phyloP scores from a whole-genome alignment of 2,329 filamentous ascomycete genomes.

The Colletotrichum limetticola region DNA sequence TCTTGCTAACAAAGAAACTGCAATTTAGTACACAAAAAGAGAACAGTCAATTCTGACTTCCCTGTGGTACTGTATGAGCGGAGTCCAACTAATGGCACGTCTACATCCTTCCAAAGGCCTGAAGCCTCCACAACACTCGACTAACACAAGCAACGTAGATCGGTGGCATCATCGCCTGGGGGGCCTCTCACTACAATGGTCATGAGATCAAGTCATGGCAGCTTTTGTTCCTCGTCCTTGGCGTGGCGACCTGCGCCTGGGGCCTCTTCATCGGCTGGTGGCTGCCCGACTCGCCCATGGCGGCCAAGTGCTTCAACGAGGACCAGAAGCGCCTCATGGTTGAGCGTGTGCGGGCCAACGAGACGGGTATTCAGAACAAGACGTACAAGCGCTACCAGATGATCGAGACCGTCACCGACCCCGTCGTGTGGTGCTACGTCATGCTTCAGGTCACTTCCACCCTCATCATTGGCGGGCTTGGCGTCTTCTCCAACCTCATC shows the following conservation, averaged over 20 bases:
- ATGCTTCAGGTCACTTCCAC: slow-evolving; percentile 70
- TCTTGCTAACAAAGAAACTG: background rate
- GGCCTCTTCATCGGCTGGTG: slow-evolving; percentile 68
- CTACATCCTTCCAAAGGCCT: too few relatives aligned
- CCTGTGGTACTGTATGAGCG: slow-evolving; percentile 73
- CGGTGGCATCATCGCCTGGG: slow-evolving; percentile 66
- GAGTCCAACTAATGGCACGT: slow-evolving; percentile 59
- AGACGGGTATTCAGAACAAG: slow-evolving; percentile 79
- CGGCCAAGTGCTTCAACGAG: slow-evolving; percentile 65
- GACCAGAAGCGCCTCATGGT: slow-evolving; percentile 75
- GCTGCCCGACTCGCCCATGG: slow-evolving; percentile 67
- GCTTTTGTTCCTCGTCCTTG: slow-evolving; percentile 71
- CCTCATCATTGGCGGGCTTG: slow-evolving; percentile 70
- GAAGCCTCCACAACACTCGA: background rate
- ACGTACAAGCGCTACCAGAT: slow-evolving; percentile 76
- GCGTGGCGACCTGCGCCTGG: slow-evolving; percentile 67
- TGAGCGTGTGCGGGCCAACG: slow-evolving; percentile 78
- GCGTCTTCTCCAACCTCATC: slow-evolving; percentile 73
- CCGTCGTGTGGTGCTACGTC: slow-evolving; percentile 69
- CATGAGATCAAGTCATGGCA: slow-evolving; percentile 47
- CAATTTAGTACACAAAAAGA: slow-evolving; percentile 48
- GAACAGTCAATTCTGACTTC: slow-evolving; percentile 73
- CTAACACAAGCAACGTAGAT: slow-evolving; percentile 38
- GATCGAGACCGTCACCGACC: slow-evolving; percentile 58
- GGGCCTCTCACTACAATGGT: slow-evolving; percentile 61